These are phyloP conservation scores for Xylariales sp. DNA, from an alignment of 2,329 filamentous ascomycete genomes.

Conservation along the genomic window DNA sequence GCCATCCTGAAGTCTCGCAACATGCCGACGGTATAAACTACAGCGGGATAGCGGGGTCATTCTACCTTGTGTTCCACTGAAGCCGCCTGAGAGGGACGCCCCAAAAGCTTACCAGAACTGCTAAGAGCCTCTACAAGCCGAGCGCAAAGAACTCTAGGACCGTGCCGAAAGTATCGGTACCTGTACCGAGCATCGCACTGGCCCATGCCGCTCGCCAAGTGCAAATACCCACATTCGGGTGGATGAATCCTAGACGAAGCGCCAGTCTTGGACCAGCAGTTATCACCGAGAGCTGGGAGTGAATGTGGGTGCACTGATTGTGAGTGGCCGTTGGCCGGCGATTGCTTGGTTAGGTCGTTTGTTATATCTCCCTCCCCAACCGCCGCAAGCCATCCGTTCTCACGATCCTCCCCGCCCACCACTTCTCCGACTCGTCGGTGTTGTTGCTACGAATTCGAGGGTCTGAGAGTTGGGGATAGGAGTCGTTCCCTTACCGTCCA, in stretches of 20 bases:
- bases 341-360: not conserved
- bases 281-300: slow-evolving; percentile 3
- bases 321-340: not conserved
- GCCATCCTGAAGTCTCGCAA: slow-evolving; percentile 4
- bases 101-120: not conserved
- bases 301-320: not conserved
- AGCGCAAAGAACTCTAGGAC: not conserved
- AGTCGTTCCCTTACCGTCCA: not conserved
- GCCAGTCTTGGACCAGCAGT: slow-evolving; percentile 7
- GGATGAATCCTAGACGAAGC: slow-evolving; percentile 1
- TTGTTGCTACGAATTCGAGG: slow-evolving; percentile 2
- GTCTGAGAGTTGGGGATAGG: slow-evolving; percentile 5
- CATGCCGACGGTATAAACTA: too few species aligned
- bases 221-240: slow-evolving; percentile 1
- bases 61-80: not conserved
- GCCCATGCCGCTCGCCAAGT: not conserved
- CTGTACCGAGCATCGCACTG: not conserved
- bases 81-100: not conserved
- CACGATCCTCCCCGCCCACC: slow-evolving; percentile 5
- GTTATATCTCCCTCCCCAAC: slow-evolving; percentile 10
- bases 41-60: not conserved
- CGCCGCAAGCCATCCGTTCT: slow-evolving; percentile 4
- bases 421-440: slow-evolving; percentile 3
- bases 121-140: not conserved
- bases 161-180: not conserved